phyloP scores from a whole-genome alignment of 139 green algal species.

The Haematococcus lacustris region DNA sequence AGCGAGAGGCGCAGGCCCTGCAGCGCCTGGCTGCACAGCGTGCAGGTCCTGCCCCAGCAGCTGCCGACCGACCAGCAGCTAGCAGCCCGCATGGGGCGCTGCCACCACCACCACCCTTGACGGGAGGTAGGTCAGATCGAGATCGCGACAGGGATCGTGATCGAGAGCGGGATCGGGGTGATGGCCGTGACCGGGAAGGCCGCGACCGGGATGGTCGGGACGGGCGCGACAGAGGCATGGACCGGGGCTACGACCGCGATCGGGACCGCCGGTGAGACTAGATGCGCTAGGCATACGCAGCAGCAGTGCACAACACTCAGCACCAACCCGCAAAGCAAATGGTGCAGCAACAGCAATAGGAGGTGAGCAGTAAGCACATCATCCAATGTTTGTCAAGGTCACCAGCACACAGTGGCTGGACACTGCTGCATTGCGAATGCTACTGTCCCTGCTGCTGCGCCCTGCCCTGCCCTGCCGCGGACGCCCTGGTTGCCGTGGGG shows the following conservation, averaged over 20 bases:
- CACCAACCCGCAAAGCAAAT: neutral
- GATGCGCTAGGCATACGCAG: neutral
- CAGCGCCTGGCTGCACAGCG: constrained; percentile 50
- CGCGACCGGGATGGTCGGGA: constrained; percentile 7
- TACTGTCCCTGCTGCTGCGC: neutral
- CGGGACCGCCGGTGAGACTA: constrained; percentile 6
- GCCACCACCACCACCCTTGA: constrained; percentile 3
- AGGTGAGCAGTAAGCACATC: too few relatives aligned
- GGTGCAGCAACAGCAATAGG: neutral
- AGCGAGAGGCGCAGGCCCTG: constrained; percentile 75
- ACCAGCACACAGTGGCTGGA: neutral
- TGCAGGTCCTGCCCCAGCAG: constrained; percentile 4
- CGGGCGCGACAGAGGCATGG: neutral
- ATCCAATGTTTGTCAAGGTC: too few relatives aligned
- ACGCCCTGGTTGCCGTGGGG: too few relatives aligned
- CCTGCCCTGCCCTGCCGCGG: too few relatives aligned
- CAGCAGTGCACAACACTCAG: neutral
- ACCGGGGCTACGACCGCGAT: constrained; percentile 6
- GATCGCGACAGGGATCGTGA: constrained; percentile 7
- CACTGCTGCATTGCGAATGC: neutral
- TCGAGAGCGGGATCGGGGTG: neutral
- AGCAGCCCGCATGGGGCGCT: neutral
- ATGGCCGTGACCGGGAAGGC: constrained; percentile 3
- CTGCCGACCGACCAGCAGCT: neutral
- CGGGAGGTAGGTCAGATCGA: neutral